Evolutionary conservation across 257 asterid species (phyloP).

Genomic region (Solanum chilense): DNA sequence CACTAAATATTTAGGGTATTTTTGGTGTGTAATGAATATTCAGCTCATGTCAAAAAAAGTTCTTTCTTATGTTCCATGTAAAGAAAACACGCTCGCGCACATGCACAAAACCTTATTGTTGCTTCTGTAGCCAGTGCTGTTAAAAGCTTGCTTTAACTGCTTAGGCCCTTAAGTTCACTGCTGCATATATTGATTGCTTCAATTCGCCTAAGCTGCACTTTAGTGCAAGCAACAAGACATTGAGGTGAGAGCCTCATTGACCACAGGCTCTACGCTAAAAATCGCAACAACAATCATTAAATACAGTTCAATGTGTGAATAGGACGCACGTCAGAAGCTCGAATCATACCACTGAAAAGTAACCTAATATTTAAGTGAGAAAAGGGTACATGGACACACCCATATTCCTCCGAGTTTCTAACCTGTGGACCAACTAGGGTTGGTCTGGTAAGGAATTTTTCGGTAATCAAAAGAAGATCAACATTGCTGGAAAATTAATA

Average conservation of each 20-base stretch:
- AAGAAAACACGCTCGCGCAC: background rate
- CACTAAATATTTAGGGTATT: background rate
- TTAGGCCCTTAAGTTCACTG: background rate
- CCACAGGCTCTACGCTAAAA: background rate
- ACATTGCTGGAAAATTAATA: background rate
- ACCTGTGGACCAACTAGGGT: background rate
- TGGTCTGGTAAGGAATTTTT: background rate
- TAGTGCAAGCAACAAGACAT: background rate
- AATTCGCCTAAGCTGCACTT: background rate
- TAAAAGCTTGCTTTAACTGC: background rate
- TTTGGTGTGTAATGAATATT: background rate
- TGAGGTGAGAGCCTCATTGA: background rate
- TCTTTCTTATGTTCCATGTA: background rate
- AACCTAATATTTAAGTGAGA: background rate
- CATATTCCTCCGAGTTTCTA: background rate
- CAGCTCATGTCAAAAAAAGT: background rate
- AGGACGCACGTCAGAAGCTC: background rate
- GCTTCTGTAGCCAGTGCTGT: background rate
- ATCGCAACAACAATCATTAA: background rate
- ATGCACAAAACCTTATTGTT: background rate
- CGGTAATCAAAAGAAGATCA: background rate
- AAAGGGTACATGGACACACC: background rate
- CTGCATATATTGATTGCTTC: background rate
- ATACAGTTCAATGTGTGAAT: background rate
- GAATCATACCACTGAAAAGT: background rate